Percentiles rank a stretch among this genome's conserved stretches.
phyloP scores from a whole-genome alignment of 352 stramenopile genomes.

The Globisporangium irregulare region DNA sequence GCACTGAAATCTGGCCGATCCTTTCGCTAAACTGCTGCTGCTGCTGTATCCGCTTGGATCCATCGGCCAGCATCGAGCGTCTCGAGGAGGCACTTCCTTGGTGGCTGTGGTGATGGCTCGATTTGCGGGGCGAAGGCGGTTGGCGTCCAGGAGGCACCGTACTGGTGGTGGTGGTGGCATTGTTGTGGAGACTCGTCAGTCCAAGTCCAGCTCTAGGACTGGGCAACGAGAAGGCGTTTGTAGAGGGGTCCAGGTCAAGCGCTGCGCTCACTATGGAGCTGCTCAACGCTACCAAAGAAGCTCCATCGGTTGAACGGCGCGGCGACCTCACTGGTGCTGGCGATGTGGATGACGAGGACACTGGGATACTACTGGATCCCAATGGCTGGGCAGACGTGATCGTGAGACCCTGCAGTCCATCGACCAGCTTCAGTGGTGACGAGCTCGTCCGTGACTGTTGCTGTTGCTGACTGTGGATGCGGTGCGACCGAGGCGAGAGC shows the following conservation, averaged over 20 bases:
- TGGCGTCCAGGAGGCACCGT: neutral
- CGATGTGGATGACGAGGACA: neutral
- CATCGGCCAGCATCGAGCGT: slow-evolving; percentile 6
- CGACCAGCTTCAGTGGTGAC: neutral
- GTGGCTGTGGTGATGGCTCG: neutral
- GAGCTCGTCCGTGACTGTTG: neutral
- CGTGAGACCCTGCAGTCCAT: slow-evolving; percentile 3
- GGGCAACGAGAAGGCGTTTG: neutral
- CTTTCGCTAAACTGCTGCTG: neutral
- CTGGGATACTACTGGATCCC: neutral
- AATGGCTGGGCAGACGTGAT: slow-evolving; percentile 3
- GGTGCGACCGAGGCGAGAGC: slow-evolving; percentile 5
- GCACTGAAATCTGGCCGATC: neutral
- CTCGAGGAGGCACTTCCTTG: neutral
- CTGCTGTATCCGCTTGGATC: slow-evolving; percentile 9
- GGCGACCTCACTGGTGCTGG: neutral
- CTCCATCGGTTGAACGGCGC: neutral
- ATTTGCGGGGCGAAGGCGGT: slow-evolving; percentile 5
- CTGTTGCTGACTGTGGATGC: slow-evolving; percentile 4
- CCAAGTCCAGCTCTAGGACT: neutral
- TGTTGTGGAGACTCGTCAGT: neutral
- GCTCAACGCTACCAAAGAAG: neutral
- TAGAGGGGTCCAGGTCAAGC: neutral
- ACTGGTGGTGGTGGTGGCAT: neutral
- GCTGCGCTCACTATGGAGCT: neutral